Evolutionary conservation across 2,329 filamentous ascomycete genomes (phyloP).

Genomic region (Chaetomium olivaceum): DNA sequence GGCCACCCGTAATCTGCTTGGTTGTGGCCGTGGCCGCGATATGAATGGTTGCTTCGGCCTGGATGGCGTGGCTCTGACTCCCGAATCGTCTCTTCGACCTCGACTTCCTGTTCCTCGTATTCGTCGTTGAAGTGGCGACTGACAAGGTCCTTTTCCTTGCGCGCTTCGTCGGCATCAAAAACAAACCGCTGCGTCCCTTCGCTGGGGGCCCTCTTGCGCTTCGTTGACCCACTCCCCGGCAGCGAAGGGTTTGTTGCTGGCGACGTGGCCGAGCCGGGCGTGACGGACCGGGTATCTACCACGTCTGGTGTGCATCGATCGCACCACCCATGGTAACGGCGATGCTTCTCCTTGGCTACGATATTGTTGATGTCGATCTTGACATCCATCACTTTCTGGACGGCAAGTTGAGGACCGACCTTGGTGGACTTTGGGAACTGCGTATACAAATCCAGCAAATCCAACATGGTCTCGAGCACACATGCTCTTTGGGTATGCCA

Average conservation of each 20-base stretch:
- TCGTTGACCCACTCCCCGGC: slow-evolving; percentile 39
- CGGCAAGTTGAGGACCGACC: slow-evolving; percentile 69
- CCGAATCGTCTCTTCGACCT: slow-evolving; percentile 66
- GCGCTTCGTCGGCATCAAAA: slow-evolving; percentile 75
- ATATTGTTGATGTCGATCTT: slow-evolving; percentile 86
- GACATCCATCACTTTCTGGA: slow-evolving; percentile 79
- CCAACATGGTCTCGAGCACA: slow-evolving; percentile 77
- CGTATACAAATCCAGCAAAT: slow-evolving; percentile 89
- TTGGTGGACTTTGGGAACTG: slow-evolving; percentile 75
- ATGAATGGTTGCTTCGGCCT: slow-evolving; percentile 25
- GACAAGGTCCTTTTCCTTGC: slow-evolving; percentile 68
- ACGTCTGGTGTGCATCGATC: slow-evolving; percentile 47
- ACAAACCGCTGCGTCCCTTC: slow-evolving; percentile 87
- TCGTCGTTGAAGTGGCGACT: slow-evolving; percentile 70
- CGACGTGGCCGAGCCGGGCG: slow-evolving; percentile 42
- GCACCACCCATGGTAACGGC: slow-evolving; percentile 65
- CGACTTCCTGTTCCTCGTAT: slow-evolving; percentile 74
- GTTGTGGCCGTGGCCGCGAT: slow-evolving; percentile 24
- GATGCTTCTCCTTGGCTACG: slow-evolving; percentile 61
- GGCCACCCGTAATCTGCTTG: slow-evolving; percentile 31
- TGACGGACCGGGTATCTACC: slow-evolving; percentile 32
- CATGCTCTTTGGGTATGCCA: slow-evolving; percentile 50
- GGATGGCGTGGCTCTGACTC: slow-evolving; percentile 35
- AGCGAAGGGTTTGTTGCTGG: slow-evolving; percentile 44
- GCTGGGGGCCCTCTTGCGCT: slow-evolving; percentile 48